Percentiles rank a stretch among this genome's conserved stretches.
phyloP scores from a whole-genome alignment of 768 basidiomycete species.

The Mycena epipterygia region DNA sequence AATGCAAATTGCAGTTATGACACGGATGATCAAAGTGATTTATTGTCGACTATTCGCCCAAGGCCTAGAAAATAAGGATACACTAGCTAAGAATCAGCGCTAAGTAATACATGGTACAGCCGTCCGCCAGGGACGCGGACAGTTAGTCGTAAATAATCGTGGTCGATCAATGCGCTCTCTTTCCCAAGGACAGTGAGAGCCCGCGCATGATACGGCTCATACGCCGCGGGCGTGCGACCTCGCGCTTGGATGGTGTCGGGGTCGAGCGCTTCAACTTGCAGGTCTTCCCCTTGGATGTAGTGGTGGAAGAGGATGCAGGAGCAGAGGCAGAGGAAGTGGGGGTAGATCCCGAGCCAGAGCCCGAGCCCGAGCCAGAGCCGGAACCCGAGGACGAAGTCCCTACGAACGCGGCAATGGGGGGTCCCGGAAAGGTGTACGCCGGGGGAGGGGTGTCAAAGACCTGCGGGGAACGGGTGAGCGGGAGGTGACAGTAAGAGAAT shows the following conservation, averaged over 20 bases:
- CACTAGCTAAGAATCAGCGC: background rate
- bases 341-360: background rate
- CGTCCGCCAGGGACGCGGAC: slow-evolving; percentile 1
- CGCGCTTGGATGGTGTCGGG: slow-evolving; percentile 15
- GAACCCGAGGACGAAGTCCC: background rate
- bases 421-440: slow-evolving; percentile 23
- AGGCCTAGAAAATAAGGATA: background rate
- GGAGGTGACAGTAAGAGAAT: background rate
- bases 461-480: background rate
- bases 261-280: slow-evolving; percentile 29
- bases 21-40: background rate
- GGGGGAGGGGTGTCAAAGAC: slow-evolving; percentile 15
- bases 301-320: background rate
- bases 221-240: slow-evolving; percentile 40
- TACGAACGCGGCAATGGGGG: slow-evolving; percentile 20
- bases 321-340: background rate
- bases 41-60: background rate
- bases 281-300: slow-evolving; percentile 10
- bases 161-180: slow-evolving; percentile 8
- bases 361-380: background rate
- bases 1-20: no score
- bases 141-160: slow-evolving; percentile 15
- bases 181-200: slow-evolving; percentile 38
- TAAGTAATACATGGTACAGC: slow-evolving; percentile 10
- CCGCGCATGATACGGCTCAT: slow-evolving; percentile 53